Percentiles rank a stretch among this genome's conserved stretches.
Conservation (phyloP, 2,329 filamentous ascomycete species). For the Fusarium aywerte region DNA sequence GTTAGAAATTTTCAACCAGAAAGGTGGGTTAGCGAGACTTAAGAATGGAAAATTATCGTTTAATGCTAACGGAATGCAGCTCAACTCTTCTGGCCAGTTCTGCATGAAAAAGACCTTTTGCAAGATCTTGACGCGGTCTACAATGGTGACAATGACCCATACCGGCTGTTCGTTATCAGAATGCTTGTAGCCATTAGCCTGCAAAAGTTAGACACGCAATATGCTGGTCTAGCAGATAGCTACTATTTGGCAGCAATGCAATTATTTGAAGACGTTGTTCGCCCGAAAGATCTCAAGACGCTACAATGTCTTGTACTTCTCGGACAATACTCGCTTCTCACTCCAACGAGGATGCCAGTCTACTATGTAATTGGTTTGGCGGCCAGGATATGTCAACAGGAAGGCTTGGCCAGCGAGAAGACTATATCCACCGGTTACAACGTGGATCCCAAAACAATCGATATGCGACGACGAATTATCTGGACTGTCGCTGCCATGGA, state of each 20-base stretch:
- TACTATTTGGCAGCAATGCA: slow-evolving; percentile 93
- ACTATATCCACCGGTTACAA: slow-evolving; percentile 76
- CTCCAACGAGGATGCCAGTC: slow-evolving; percentile 89
- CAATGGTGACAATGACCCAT: slow-evolving; percentile 77
- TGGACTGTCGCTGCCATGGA: slow-evolving; percentile 94
- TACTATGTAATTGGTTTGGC: slow-evolving; percentile 94
- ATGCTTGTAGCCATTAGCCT: slow-evolving; percentile 96
- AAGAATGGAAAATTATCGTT: too few species aligned
- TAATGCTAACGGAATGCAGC: slow-evolving; percentile 61
- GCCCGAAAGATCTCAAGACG: slow-evolving; percentile 89
- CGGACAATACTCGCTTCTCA: slow-evolving; percentile 90
- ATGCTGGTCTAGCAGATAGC: slow-evolving; percentile 92
- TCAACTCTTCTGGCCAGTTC: slow-evolving; percentile 85
- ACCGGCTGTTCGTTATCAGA: slow-evolving; percentile 86
- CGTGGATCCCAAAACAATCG: slow-evolving; percentile 78
- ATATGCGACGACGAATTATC: slow-evolving; percentile 87
- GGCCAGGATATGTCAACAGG: slow-evolving; percentile 86
- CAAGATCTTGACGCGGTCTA: slow-evolving; percentile 85
- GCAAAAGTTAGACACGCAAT: slow-evolving; percentile 89
- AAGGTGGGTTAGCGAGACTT: slow-evolving; percentile 65
- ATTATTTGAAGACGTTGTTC: slow-evolving; percentile 83
- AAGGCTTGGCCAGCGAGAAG: slow-evolving; percentile 88
- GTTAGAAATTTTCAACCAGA: slow-evolving; percentile 85
- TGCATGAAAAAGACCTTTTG: slow-evolving; percentile 85
- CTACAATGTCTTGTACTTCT: slow-evolving; percentile 90